Percentiles rank a stretch among this genome's conserved stretches.
Conservation (phyloP, 1,284 basidiomycete species). For the Trichosporon coremiiforme region DNA sequence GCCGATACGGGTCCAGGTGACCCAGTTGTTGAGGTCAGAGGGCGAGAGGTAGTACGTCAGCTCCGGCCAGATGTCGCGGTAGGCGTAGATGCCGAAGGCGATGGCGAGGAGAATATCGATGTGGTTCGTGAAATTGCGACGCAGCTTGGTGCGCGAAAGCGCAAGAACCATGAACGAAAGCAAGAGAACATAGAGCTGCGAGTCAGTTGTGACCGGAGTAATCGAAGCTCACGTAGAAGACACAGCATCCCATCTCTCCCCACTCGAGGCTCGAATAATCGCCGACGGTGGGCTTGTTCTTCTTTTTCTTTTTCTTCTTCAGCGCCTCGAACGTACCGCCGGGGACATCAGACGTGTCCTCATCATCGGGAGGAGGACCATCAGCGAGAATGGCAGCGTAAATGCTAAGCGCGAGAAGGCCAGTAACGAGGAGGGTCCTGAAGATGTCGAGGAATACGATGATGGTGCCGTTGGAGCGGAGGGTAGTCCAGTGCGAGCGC, state of each 20-base stretch:
- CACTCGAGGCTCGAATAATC: constrained; percentile 53
- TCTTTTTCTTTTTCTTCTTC: constrained; percentile 48
- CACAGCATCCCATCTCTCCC: constrained; percentile 53
- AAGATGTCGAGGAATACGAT: constrained; percentile 51
- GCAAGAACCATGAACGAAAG: constrained; percentile 50
- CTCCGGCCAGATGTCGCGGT: constrained; percentile 68
- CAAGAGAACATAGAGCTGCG: constrained; percentile 47
- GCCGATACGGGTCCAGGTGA: constrained; percentile 55
- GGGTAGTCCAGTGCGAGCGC: constrained; percentile 43
- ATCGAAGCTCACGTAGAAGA: constrained; percentile 49
- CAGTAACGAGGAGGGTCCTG: constrained; percentile 43
- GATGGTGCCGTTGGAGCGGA: constrained; percentile 46
- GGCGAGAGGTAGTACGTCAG: constrained; percentile 60
- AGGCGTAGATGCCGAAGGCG: constrained; percentile 60
- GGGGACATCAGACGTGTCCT: constrained; percentile 3
- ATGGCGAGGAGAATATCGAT: constrained; percentile 56
- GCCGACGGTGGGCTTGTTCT: constrained; percentile 44
- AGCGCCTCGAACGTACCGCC: constrained; percentile 22
- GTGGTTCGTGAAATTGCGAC: constrained; percentile 48
- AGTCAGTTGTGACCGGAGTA: neutral
- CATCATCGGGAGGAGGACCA: constrained; percentile 30
- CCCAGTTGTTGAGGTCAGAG: constrained; percentile 55
- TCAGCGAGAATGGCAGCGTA: constrained; percentile 53
- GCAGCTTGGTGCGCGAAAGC: constrained; percentile 43
- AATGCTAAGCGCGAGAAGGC: constrained; percentile 52